Conservation (phyloP, 805 yeast species). For the Suhomyces prunicola region DNA sequence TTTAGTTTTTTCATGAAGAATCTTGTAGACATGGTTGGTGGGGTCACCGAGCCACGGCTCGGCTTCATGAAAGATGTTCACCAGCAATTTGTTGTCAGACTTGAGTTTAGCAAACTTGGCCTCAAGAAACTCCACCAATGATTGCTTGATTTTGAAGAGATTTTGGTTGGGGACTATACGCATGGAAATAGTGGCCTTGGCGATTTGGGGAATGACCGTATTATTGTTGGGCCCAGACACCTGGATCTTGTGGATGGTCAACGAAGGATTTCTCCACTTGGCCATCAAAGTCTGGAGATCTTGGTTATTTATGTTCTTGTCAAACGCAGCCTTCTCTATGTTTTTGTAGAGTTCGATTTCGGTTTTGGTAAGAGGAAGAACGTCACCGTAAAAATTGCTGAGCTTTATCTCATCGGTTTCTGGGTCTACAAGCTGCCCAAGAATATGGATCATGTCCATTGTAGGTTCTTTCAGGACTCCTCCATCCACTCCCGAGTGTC, state of each 20-base stretch:
- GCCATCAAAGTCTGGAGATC: slow-evolving; percentile 55
- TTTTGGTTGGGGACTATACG: slow-evolving; percentile 90
- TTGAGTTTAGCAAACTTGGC: slow-evolving; percentile 46
- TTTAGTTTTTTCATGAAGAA: slow-evolving; percentile 58
- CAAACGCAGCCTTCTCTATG: slow-evolving; percentile 42
- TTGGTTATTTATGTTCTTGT: slow-evolving; percentile 31
- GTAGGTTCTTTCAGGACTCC: slow-evolving; percentile 89
- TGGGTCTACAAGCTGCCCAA: slow-evolving; percentile 59
- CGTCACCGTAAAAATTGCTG: slow-evolving; percentile 71
- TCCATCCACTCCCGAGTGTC: slow-evolving; percentile 97
- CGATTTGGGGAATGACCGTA: slow-evolving; percentile 84
- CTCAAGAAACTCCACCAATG: slow-evolving; percentile 46
- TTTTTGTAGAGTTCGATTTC: slow-evolving; percentile 64
- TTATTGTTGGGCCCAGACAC: slow-evolving; percentile 90
- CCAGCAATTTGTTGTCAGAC: slow-evolving; percentile 59
- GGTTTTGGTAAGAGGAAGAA: slow-evolving; percentile 50
- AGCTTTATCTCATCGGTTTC: slow-evolving; percentile 46
- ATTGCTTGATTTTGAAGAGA: slow-evolving; percentile 51
- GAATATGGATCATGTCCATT: slow-evolving; percentile 71
- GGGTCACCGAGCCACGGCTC: slow-evolving; percentile 97
- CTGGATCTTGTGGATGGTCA: slow-evolving; percentile 77
- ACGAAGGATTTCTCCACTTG: slow-evolving; percentile 87
- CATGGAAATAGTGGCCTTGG: slow-evolving; percentile 72
- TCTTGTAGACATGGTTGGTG: slow-evolving; percentile 64
- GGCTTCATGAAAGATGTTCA: slow-evolving; percentile 75